Evolutionary conservation across 2,329 filamentous ascomycete species (phyloP), one percentile per base, ranked within the genome.

Genomic region (Scolecobasidium constrictum): DNA sequence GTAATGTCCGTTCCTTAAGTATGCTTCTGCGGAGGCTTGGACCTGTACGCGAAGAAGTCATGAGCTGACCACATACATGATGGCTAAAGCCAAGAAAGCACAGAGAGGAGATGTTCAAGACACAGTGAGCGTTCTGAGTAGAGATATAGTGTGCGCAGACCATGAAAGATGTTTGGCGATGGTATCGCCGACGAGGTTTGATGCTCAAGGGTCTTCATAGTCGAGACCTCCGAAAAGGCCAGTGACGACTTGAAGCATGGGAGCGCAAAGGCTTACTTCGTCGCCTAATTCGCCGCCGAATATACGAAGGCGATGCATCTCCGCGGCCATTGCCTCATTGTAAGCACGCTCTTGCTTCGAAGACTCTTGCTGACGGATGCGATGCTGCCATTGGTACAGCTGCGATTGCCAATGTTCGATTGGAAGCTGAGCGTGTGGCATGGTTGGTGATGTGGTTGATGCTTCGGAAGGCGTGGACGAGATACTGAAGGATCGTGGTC

Each of bases 191-290:
- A 31, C 9, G 26, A n/a, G 26, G 26, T 7, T 31, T 31, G 26
- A 31, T 9, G 26, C 26, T 54, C 49, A 65, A 33, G 61, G 57
- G 48, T 66, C 62, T 40, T 64, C 59, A 46, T 66, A 68, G 50
- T 68, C 65, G 46, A 62, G 59, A 22, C 63, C 64, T 44, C 66
- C 56, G 48, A 68, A 68, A 12, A 68, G 56, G 47, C 62, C 59
- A 42, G 63, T 62, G 16, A 68, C 65, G 9, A 68, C 65, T 52
- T 64, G 63, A 46, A 68, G 50, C 65, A 68, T 68, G 2, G 62
- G 59, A 40, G 61, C 64, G 40, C 65, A 55, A 12, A 68, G 56
- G 46, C 56, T 56, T 50, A 55, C 54, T 49, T 66, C 64, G 45
- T 66, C 63, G 42, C 60, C 61, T 36, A 54, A 59, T 42, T 61